Base-by-base conservation (phyloP, 495 filamentous ascomycete genomes). In the Xylaria castorea region DNA sequence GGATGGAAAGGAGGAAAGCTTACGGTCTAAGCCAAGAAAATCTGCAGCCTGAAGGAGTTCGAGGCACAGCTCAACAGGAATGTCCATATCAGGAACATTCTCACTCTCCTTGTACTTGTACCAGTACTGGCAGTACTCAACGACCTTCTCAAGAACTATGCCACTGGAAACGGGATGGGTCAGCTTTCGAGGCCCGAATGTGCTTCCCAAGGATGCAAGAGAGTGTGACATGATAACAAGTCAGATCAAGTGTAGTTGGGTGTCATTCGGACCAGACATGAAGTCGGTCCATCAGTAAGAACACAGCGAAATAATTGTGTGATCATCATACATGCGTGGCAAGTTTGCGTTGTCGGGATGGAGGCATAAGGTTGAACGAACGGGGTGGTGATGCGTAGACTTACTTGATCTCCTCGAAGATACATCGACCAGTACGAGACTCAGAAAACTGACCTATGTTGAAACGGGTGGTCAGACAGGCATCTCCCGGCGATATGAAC, bases 81-180 rank as follows among this genome's bases (percentile, higher is more conserved):
- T 87, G 25, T 97, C 94, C 93, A 97, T 94, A 80, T 99, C 96
- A 6, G 93, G 89, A 27, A 97, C 93, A 73, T 97, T 91, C 63
- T 88, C 87, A 71, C 83, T 83, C 71, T 95, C 89, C 68, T 88
- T 90, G 80, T 96, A 87, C 81, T 93, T 94, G 80, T 97, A 88
- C 80, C 92, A 92, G 84, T 95, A 97, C 74, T 93, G 92, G 72
- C 97, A 92, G 82, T 97, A 97, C 83, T 97, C 93, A 80, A 90
- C 93, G 48, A 97, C 92, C 81, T 94, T 95, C 79, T 97, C 94
- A 3, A 99, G 89, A 34, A 98, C 89, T 20, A 92, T 76, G 58
- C 91, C 94, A 78, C 94, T 97, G 75, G 16, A 62, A 22, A 38
- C 36, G 55, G 1, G 5, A n/a, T 27, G 25, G 66, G 60, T 77